Base-by-base conservation (phyloP, 2,329 filamentous ascomycete genomes). In the Cladosporium colombiae region DNA sequence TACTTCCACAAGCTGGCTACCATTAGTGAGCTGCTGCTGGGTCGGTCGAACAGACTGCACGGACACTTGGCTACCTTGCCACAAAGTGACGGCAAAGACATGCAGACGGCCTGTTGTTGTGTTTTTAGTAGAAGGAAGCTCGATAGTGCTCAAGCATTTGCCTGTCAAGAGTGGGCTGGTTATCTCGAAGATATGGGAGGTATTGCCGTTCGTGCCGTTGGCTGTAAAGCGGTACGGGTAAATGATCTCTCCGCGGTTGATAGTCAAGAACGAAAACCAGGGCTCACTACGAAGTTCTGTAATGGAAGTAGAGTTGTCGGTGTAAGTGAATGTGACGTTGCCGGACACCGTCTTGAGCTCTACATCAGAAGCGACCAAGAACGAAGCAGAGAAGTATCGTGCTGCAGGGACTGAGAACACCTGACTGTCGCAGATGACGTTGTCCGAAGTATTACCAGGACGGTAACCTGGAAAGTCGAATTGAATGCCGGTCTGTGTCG, bases 201-300 rank as follows among this genome's bases (percentile, higher is more conserved):
- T 72, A n/a, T 57, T 57, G 14, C 55, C 31, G 3, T 57, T 57
- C 8, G 68, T 72, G 16, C 68, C 71, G 63, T 79, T 78, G 2
- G 69, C 40, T 0, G 76, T 78, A 21, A 77, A 66, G 21, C 75
- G 76, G 68, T 76, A 77, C 3, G 78, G 77, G 59, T 80, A 79
- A 13, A 80, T 71, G 21, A 80, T 69, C 59, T 80, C 78, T 35
- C 78, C 78, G 5, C 78, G 78, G 58, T 77, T 76, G 2, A 78
- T 78, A 69, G 79, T 79, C 5, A 78, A 77, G 77, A 78, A 80
- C 11, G 69, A 74, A 74, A 74, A 79, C 72, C 74, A 79, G 11
- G 78, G 76, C 29, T 77, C 75, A 3, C 78, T 74, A 1, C 78
- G 70, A 16, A 79, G 64, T 2, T 75, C 69, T 18, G 70, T 71